Evolutionary conservation across 192 early-diverging fungal species (phyloP).

Genomic region (Podochytrium sp.): DNA sequence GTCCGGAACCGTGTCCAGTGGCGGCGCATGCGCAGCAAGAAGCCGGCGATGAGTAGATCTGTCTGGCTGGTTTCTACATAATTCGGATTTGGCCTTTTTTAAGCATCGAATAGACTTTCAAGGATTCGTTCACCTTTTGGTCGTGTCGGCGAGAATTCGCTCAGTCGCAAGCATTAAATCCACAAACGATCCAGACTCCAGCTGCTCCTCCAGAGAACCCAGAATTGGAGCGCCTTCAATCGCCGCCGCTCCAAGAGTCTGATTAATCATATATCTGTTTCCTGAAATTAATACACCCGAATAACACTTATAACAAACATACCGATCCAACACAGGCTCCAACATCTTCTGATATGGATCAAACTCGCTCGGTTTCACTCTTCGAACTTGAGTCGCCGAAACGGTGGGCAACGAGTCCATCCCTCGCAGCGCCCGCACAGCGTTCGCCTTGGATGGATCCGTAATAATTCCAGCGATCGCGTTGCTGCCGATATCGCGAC

Average conservation of each 20-base stretch:
- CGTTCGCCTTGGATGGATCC: conserved; percentile 53
- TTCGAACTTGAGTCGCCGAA: conserved; percentile 63
- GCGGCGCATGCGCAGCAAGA: conserved; percentile 67
- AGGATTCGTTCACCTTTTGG: background rate
- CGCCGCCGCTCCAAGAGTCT: conserved; percentile 38
- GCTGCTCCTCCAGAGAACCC: conserved; percentile 6
- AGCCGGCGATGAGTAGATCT: conserved; percentile 40
- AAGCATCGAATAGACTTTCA: background rate
- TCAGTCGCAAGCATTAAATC: conserved; percentile 26
- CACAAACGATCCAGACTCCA: conserved; percentile 13
- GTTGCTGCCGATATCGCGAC: conserved; percentile 78
- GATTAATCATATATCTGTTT: conserved; percentile 9
- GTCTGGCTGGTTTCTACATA: background rate
- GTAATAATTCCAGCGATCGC: conserved; percentile 77
- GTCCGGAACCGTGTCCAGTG: conserved; percentile 81
- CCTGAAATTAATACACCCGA: background rate
- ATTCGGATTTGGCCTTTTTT: background rate
- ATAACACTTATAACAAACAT: conserved; percentile 60
- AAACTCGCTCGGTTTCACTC: conserved; percentile 80
- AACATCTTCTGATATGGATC: conserved; percentile 79
- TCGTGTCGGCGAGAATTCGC: conserved; percentile 11
- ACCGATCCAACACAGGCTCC: conserved; percentile 78
- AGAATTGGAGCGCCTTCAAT: conserved; percentile 60
- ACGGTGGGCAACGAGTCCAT: conserved; percentile 56
- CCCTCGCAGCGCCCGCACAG: conserved; percentile 12